phyloP scores from a whole-genome alignment of 2,329 filamentous ascomycete species.

The Claviceps sp. region DNA sequence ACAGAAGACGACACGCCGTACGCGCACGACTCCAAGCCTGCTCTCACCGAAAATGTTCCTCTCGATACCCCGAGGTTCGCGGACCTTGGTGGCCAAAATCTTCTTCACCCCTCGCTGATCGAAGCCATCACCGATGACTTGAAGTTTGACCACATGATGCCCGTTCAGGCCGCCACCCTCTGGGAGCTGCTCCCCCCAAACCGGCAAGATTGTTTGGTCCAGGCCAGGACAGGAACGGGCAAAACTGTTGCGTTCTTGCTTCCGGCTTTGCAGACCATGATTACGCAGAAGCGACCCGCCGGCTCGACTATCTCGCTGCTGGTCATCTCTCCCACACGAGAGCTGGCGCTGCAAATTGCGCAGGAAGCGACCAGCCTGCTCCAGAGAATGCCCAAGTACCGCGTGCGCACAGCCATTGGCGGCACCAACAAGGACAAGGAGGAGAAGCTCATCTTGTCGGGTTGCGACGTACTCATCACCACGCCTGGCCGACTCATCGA shows the following conservation, averaged over 20 bases:
- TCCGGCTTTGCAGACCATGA: constrained; percentile 67
- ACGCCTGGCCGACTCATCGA: constrained; percentile 70
- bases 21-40: background rate
- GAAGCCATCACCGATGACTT: constrained; percentile 34
- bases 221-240: constrained; percentile 78
- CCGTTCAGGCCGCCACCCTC: constrained; percentile 40
- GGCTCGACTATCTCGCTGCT: constrained; percentile 40
- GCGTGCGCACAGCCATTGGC: constrained; percentile 66
- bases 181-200: constrained; percentile 31
- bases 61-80: constrained; percentile 32
- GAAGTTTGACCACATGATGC: constrained; percentile 39
- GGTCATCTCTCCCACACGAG: constrained; percentile 58
- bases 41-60: constrained; percentile 19
- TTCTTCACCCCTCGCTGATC: constrained; percentile 32
- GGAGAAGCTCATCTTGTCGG: constrained; percentile 54
- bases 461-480: constrained; percentile 68
- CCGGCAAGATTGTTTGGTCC: constrained; percentile 48
- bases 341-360: constrained; percentile 56
- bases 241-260: constrained; percentile 77
- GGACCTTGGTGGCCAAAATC: constrained; percentile 26
- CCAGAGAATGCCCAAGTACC: constrained; percentile 59
- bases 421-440: constrained; percentile 63
- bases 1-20: background rate
- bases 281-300: constrained; percentile 27
- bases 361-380: constrained; percentile 59